Evolutionary conservation across 140 eudicot species (phyloP).

Genomic region (Anethum foeniculum): DNA sequence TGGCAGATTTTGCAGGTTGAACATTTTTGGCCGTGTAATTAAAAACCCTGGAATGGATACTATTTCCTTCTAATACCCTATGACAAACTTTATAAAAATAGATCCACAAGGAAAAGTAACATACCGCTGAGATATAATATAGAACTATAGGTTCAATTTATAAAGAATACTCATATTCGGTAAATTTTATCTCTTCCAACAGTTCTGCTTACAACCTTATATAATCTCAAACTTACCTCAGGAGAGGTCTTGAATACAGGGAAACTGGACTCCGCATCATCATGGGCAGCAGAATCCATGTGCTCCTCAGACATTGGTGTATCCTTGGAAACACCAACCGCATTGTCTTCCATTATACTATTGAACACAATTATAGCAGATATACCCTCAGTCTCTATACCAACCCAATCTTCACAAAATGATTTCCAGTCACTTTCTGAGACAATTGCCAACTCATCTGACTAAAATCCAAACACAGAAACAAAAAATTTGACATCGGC

Average conservation of each 20-base stretch:
- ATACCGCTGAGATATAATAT: neutral
- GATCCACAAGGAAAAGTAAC: neutral
- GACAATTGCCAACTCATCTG: constrained; percentile 63
- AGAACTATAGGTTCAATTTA: neutral
- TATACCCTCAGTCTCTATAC: constrained; percentile 46
- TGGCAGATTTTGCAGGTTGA: neutral
- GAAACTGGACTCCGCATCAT: constrained; percentile 42
- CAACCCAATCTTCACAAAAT: constrained; percentile 86
- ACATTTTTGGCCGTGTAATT: too few species aligned
- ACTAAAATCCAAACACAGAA: constrained; percentile 30
- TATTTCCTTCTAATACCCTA: neutral
- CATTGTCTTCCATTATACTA: constrained; percentile 26
- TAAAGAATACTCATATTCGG: neutral
- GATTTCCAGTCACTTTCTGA: constrained; percentile 68
- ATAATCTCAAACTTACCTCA: constrained; percentile 35
- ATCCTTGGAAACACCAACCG: constrained; percentile 39
- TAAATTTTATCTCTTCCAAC: neutral
- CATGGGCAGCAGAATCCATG: constrained; percentile 35
- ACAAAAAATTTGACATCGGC: neutral
- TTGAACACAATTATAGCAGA: constrained; percentile 47
- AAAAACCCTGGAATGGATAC: constrained; percentile 1
- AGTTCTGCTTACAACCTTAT: neutral
- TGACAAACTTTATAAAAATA: neutral
- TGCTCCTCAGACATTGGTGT: constrained; percentile 50
- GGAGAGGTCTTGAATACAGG: constrained; percentile 62